Evolutionary conservation across 2,329 filamentous ascomycete genomes (phyloP), one percentile per base, ranked within the genome.

Genomic region (Pleurostoma richardsiae): DNA sequence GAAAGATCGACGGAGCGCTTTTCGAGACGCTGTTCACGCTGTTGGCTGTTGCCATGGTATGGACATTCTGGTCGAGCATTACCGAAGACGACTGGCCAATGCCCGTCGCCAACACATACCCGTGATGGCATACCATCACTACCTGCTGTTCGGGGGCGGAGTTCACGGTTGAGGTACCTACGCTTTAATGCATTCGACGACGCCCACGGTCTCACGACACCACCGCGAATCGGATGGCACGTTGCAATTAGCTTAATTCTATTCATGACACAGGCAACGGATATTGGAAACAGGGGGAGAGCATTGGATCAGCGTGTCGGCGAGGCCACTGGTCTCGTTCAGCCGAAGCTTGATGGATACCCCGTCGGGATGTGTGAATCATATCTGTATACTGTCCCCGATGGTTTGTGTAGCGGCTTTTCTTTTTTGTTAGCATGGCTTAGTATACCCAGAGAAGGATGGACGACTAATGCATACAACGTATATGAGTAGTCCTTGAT

Each of bases 41-140:
- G 1, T 71, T 92, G 10, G 78, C 91, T 1, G 90, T 99, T 4
- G 76, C 89, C 19, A 82, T 82, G 69, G 71, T 96, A 54, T 99
- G 94, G 91, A 68, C 88, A 48, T 99, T 99, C 75, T 99, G 94
- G 94, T 95, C 90, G 41, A 96, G 90, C 71, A 99, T 99, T 59
- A 99, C 94, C 11, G 94, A 99, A 69, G 94, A 99, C 60, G 92
- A 96, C 72, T 99, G 94, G 94, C 90, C 91, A 19, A 77, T 79
- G 67, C 71, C 74, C 31, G 67, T 65, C 7, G 64, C 42, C 41
- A 51, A 52, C 36, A 52, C 52, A 3, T 61, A 60, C 47, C 56
- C 59, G 41, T 61, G 52, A 51, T 41, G 27, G n/a, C 8, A 36
- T 36, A 36, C n/a, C n/a, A 8, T 8, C 33, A 36, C n/a, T 8